phyloP scores from a whole-genome alignment of 257 asterid species.

The Lycium barbarum region DNA sequence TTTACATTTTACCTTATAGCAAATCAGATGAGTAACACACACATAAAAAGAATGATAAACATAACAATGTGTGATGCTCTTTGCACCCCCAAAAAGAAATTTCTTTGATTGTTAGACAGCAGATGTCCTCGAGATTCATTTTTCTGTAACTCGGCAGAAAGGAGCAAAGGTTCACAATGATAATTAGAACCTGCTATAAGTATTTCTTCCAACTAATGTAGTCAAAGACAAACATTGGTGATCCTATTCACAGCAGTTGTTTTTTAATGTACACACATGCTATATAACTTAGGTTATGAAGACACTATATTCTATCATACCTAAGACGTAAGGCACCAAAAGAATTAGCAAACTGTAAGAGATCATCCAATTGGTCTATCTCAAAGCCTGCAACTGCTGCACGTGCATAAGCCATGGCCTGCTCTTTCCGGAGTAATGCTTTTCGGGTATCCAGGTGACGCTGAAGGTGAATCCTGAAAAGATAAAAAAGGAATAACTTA shows the following conservation, averaged over 20 bases:
- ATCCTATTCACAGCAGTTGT: not conserved
- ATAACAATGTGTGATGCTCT: not conserved
- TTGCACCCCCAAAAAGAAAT: not conserved
- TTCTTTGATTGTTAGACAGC: not conserved
- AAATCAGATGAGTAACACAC: not conserved
- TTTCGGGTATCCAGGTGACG: conserved; percentile 77
- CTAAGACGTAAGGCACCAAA: conserved; percentile 86
- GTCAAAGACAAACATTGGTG: not conserved
- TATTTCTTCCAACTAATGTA: not conserved
- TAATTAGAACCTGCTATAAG: not conserved
- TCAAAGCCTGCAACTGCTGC: conserved; percentile 92
- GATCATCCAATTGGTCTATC: conserved; percentile 71
- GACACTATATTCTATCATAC: conserved; percentile 38
- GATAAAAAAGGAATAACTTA: not conserved
- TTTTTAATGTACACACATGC: not conserved
- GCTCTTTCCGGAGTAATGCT: conserved; percentile 78
- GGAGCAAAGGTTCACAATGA: not conserved
- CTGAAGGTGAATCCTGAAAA: conserved; percentile 67
- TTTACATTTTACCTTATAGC: not conserved
- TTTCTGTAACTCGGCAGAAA: not conserved
- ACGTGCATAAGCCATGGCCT: conserved; percentile 94
- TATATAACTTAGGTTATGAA: not conserved
- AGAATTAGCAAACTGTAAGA: conserved; percentile 74
- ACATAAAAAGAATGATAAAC: not conserved
- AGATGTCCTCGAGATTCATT: not conserved